Base-by-base conservation (phyloP, 139 green algal species). In the Chlamydomonas applanata region DNA sequence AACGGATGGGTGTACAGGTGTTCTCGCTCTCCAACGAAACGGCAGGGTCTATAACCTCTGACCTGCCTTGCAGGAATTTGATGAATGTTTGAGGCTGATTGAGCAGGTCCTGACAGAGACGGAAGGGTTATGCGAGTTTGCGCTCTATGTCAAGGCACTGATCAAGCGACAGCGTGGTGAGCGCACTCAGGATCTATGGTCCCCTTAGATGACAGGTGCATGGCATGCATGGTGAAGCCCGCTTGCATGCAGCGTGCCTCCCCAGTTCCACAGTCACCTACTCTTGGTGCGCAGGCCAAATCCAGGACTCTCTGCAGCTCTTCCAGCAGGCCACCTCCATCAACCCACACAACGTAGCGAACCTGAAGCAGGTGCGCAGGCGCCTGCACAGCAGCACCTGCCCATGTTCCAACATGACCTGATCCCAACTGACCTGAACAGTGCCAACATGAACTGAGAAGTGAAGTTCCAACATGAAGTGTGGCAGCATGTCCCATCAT, bases 281-380 rank as follows among this genome's bases (percentile, higher is more conserved):
- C 40, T 7, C 40, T 49, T 7, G 53, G n/a, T 27, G 3, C 59
- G 32, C 82, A 90, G 89, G 89, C 35, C 75, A 85, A 29, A 85
- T 95, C 34, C 80, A 89, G 61, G 86, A 95, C 64, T 92, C 86
- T 0, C 75, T 95, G 57, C 72, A 84, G 66, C 77, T 93, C 3
- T 93, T 93, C 64, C 89, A 95, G 79, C 70, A 91, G 49, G 89
- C 90, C 3, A 89, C 84, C 19, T 75, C 78, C 16, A 76, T 92
- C 33, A 92, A 93, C 74, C 87, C 89, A 27, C 80, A 90, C 74
- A 92, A 92, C 70, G 56, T 88, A 0, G 73, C 80, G 0, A 92
- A 93, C 78, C 73, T 93, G 7, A 93, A 93, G 64, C 90, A 94
- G 83, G 90, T 89, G 30, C 53, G 71, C 14, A 34, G 9, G n/a